A percentile compares a stretch with the other conserved stretches of the same genome.
Conservation (phyloP, 352 stramenopile species). For the Thalassiosira livingstoniorum region DNA sequence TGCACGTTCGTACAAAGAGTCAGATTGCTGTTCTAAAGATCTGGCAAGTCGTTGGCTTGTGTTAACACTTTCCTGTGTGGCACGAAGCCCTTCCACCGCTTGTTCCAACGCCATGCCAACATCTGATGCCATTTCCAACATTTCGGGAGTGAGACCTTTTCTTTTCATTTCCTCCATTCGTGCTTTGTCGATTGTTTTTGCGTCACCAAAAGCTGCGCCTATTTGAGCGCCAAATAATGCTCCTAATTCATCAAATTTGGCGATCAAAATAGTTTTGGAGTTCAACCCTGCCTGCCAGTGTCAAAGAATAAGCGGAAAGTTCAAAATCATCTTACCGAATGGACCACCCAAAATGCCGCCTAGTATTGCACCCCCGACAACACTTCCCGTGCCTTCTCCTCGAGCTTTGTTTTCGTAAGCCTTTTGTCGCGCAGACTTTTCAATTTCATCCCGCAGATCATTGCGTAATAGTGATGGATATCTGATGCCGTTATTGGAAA, state of each 20-base stretch:
- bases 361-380: constrained; percentile 72
- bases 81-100: constrained; percentile 70
- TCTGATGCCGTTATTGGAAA: not conserved
- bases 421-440: constrained; percentile 35
- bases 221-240: constrained; percentile 81
- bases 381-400: constrained; percentile 44
- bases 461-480: constrained; percentile 29
- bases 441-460: constrained; percentile 56
- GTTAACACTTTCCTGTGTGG: constrained; percentile 70
- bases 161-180: constrained; percentile 77
- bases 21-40: constrained; percentile 63
- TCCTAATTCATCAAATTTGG: not conserved
- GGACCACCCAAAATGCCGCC: constrained; percentile 72
- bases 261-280: not conserved
- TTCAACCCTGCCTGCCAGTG: not conserved
- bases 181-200: constrained; percentile 67
- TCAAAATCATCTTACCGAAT: constrained; percentile 60
- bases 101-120: constrained; percentile 67
- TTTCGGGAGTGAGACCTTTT: constrained; percentile 74
- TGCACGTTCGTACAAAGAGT: constrained; percentile 72
- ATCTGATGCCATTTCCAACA: constrained; percentile 75
- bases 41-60: constrained; percentile 70
- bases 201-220: constrained; percentile 60
- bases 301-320: not conserved
- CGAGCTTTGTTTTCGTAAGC: constrained; percentile 45